phyloP scores from a whole-genome alignment of 1,139 yeast genomes.

The Yamadazyma pseudoaaseri region DNA sequence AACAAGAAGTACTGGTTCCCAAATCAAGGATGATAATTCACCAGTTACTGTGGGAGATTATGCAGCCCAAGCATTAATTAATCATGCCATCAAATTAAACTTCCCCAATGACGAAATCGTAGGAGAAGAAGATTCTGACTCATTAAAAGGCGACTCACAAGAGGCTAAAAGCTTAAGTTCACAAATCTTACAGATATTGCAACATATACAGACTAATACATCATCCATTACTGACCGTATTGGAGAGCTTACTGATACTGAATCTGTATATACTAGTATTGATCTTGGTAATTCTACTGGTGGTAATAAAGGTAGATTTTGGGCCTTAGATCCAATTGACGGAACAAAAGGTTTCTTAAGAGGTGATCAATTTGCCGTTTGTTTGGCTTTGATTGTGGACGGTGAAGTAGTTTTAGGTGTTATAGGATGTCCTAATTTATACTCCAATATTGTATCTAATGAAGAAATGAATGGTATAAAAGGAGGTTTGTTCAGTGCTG shows the following conservation, averaged over 20 bases:
- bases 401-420: conserved; percentile 87
- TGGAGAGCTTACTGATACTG: conserved; percentile 44
- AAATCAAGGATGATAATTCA: conserved; percentile 82
- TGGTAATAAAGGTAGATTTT: conserved; percentile 75
- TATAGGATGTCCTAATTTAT: conserved; percentile 93
- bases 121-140: conserved; percentile 88
- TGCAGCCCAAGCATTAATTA: conserved; percentile 92
- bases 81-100: conserved; percentile 72
- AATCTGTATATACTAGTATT: conserved; percentile 61
- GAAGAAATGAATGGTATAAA: conserved; percentile 34
- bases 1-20: conserved; percentile 56
- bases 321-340: conserved; percentile 98
- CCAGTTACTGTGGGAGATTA: conserved; percentile 98
- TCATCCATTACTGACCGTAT: conserved; percentile 27
- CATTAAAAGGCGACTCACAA: conserved; percentile 49
- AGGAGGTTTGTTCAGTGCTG: conserved; percentile 79
- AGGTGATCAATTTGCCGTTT: conserved; percentile 96
- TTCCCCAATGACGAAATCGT: conserved; percentile 87
- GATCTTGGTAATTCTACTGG: conserved; percentile 81
- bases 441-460: conserved; percentile 47
- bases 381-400: conserved; percentile 83
- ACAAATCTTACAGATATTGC: conserved; percentile 50
- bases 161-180: conserved; percentile 33
- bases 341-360: conserved; percentile 97
- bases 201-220: conserved; percentile 35